A percentile compares a stretch with the other conserved stretches of the same genome.
phyloP scores from a whole-genome alignment of 2,329 filamentous ascomycete genomes.

The Ophiostoma triangulosporum region DNA sequence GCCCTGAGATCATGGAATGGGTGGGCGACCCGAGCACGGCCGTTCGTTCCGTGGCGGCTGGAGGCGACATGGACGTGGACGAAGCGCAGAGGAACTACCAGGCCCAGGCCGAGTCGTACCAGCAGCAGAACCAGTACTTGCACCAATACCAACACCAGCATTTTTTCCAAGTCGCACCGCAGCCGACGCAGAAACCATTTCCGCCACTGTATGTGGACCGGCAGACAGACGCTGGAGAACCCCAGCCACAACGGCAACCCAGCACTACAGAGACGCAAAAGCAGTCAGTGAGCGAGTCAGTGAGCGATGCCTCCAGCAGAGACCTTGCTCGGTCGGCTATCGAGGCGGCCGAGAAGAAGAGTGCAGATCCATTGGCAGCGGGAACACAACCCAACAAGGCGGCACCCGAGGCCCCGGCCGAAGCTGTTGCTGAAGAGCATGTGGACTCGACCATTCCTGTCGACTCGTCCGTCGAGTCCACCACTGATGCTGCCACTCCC shows the following conservation, averaged over 20 bases:
- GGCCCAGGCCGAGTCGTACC: not conserved
- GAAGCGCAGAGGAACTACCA: not conserved
- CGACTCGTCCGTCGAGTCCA: not conserved
- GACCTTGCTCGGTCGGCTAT: not conserved
- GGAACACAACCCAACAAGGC: too few species aligned
- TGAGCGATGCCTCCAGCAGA: not conserved
- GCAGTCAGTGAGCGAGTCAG: too few species aligned
- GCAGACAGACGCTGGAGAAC: not conserved
- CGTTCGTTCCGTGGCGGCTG: not conserved
- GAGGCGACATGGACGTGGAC: not conserved
- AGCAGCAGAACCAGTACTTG: not conserved
- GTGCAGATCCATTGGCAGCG: too few species aligned
- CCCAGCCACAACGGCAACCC: not conserved
- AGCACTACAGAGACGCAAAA: not conserved
- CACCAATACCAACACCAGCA: not conserved
- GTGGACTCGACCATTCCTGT: not conserved
- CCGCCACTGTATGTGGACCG: not conserved
- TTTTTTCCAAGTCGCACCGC: not conserved
- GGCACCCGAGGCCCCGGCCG: not conserved
- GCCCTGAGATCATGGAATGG: slow-evolving; percentile 14
- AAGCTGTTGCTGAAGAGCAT: not conserved
- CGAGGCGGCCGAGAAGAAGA: not conserved
- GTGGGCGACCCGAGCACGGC: not conserved
- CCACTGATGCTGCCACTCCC: not conserved
- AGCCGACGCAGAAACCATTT: not conserved